phyloP scores from a whole-genome alignment of 73 alveolate genomes.

The Uronychia setigera region DNA sequence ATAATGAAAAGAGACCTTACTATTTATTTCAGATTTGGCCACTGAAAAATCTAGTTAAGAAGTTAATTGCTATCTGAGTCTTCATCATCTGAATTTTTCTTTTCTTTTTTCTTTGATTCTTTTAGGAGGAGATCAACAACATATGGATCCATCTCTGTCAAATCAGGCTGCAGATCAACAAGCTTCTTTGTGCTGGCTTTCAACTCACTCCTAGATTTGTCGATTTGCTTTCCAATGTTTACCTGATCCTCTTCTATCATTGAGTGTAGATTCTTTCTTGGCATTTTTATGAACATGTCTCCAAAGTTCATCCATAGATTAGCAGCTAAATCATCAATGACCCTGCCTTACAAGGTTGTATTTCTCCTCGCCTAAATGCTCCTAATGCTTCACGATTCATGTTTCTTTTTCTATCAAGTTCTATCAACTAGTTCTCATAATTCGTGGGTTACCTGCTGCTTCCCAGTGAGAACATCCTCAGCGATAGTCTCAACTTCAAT shows the following conservation, averaged over 20 bases:
- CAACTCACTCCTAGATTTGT: slow-evolving; percentile 20
- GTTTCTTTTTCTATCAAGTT: slow-evolving; percentile 31
- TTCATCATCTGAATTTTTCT: slow-evolving; percentile 11
- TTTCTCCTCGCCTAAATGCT: slow-evolving; percentile 41
- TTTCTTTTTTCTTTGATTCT: slow-evolving; percentile 6
- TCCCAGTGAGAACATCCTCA: slow-evolving; percentile 21
- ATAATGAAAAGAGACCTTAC: too few relatives aligned
- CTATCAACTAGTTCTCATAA: slow-evolving; percentile 1
- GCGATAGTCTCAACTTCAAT: slow-evolving; percentile 22
- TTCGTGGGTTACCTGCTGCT: background rate
- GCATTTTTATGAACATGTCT: slow-evolving; percentile 40
- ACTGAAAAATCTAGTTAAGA: too few relatives aligned
- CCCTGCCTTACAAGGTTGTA: slow-evolving; percentile 6
- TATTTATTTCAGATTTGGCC: too few relatives aligned
- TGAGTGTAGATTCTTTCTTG: slow-evolving; percentile 45
- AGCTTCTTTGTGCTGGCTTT: slow-evolving; percentile 22
- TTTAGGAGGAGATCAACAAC: slow-evolving; percentile 41
- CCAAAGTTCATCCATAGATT: slow-evolving; percentile 49
- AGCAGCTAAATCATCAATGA: background rate
- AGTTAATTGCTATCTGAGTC: too few relatives aligned
- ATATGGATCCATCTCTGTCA: slow-evolving; percentile 48
- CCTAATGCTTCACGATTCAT: slow-evolving; percentile 41
- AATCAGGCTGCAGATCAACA: slow-evolving; percentile 19
- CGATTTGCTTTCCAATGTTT: slow-evolving; percentile 24
- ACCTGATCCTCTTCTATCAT: slow-evolving; percentile 54